These are phyloP conservation scores for Asterochloris sp. DNA, from an alignment of 139 green algal species.

Conservation along the genomic window DNA sequence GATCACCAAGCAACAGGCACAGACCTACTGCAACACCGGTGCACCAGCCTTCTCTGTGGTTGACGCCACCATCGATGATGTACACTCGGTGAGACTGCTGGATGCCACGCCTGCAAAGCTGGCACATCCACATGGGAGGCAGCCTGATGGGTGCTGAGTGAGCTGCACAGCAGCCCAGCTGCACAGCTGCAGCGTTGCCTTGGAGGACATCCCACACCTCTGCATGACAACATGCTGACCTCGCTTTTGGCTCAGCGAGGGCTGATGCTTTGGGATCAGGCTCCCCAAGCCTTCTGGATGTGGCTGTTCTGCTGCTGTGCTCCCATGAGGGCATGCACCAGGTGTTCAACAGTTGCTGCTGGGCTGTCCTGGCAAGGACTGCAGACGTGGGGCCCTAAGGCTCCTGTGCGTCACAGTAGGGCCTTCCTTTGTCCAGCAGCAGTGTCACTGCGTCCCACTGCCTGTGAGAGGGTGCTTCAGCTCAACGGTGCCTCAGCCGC, in stretches of 20 bases:
- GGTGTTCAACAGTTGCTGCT: no score
- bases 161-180: not conserved
- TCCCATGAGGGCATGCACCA: no score
- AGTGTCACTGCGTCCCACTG: not conserved
- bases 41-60: slow-evolving; percentile 5
- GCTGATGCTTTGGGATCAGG: no score
- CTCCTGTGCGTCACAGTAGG: no score
- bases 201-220: not conserved
- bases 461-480: not conserved
- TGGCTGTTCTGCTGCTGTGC: no score
- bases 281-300: no score
- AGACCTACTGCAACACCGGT: slow-evolving; percentile 17
- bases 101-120: not conserved
- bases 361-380: no score
- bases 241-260: not conserved
- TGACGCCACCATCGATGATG: slow-evolving; percentile 7
- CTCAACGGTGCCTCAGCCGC: no score
- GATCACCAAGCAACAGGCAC: slow-evolving; percentile 3
- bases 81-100: not conserved
- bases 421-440: not conserved
- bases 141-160: not conserved
- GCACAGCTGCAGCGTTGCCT: not conserved
- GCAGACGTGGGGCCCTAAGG: no score
- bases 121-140: not conserved
- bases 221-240: not conserved